Percentiles rank a stretch among this genome's conserved stretches.
phyloP scores from a whole-genome alignment of 2,329 filamentous ascomycete genomes.

The Diaporthe eres region DNA sequence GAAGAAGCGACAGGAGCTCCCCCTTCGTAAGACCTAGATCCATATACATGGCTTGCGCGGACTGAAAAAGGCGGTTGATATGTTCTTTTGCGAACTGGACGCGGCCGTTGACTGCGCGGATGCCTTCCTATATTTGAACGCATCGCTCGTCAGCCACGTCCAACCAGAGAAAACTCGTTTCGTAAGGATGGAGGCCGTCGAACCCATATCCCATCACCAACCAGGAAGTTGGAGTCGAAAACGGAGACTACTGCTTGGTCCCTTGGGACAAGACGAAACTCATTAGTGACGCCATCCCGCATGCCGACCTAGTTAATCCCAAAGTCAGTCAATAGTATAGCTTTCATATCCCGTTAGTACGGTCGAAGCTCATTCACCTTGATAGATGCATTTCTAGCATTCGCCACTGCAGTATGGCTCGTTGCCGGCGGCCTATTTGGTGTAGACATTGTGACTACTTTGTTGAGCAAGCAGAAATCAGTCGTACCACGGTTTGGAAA shows the following conservation, averaged over 20 bases:
- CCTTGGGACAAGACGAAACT: not conserved
- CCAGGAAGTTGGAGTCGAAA: slow-evolving; percentile 5
- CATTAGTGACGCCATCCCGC: slow-evolving; percentile 6
- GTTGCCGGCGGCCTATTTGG: not conserved
- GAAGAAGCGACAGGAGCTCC: not conserved
- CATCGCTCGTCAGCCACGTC: not conserved
- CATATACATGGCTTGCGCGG: slow-evolving; percentile 4
- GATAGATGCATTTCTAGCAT: not conserved
- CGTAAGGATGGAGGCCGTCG: not conserved
- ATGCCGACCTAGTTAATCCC: not conserved
- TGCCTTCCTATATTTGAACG: not conserved
- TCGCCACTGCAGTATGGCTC: not conserved
- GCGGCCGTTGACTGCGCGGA: slow-evolving; percentile 12
- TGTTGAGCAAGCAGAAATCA: not conserved
- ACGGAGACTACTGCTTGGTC: not conserved
- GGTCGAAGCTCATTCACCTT: not conserved
- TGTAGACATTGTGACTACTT: not conserved
- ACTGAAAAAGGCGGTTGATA: not conserved
- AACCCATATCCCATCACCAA: slow-evolving; percentile 18
- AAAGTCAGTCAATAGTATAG: not conserved
- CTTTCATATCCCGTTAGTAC: not conserved
- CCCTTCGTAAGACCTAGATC: not conserved
- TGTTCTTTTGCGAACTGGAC: slow-evolving; percentile 5
- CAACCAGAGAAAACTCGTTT: not conserved
- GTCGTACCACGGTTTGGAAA: not conserved